A percentile compares a stretch with the other conserved stretches of the same genome.
phyloP scores from a whole-genome alignment of 176 grass and related monocot genomes.

The Panicum miliaceum region DNA sequence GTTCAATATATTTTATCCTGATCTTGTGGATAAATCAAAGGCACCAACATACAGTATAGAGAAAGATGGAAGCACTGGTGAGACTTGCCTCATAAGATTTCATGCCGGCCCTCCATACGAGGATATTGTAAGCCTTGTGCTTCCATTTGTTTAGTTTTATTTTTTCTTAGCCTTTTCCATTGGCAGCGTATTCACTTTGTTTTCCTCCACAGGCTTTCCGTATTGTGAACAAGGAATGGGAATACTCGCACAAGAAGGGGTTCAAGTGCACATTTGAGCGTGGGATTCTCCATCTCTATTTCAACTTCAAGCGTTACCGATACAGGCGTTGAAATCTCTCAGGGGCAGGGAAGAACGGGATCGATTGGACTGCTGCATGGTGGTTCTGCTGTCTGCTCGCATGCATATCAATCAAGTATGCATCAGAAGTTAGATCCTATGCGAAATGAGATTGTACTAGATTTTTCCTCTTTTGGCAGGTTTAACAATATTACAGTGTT shows the following conservation, averaged over 20 bases:
- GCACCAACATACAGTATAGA: constrained; percentile 87
- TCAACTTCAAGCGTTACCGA: constrained; percentile 95
- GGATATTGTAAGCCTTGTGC: constrained; percentile 75
- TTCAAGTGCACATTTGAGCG: constrained; percentile 97
- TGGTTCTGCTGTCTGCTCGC: not conserved
- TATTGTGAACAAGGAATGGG: constrained; percentile 98
- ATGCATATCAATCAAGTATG: not conserved
- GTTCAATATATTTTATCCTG: constrained; percentile 99
- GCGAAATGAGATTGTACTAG: not conserved
- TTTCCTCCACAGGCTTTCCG: constrained; percentile 63
- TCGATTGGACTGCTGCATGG: not conserved
- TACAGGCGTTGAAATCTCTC: constrained; percentile 62
- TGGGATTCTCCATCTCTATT: constrained; percentile 96
- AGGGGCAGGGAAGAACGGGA: not conserved
- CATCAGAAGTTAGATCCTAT: not conserved
- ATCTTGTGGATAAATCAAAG: constrained; percentile 94
- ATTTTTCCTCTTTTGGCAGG: not conserved
- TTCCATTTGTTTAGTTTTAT: not conserved
- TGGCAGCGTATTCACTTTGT: not conserved
- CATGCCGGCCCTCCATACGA: constrained; percentile 96
- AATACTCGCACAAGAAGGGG: constrained; percentile 99
- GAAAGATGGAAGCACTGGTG: constrained; percentile 82
- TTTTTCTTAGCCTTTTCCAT: constrained; percentile 26
- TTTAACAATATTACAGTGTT: not conserved
- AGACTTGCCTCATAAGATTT: constrained; percentile 89